A percentile compares a stretch with the other conserved stretches of the same genome.
Conservation (phyloP, 2,329 filamentous ascomycete genomes). For the Ophiocordyceps sinensis region DNA sequence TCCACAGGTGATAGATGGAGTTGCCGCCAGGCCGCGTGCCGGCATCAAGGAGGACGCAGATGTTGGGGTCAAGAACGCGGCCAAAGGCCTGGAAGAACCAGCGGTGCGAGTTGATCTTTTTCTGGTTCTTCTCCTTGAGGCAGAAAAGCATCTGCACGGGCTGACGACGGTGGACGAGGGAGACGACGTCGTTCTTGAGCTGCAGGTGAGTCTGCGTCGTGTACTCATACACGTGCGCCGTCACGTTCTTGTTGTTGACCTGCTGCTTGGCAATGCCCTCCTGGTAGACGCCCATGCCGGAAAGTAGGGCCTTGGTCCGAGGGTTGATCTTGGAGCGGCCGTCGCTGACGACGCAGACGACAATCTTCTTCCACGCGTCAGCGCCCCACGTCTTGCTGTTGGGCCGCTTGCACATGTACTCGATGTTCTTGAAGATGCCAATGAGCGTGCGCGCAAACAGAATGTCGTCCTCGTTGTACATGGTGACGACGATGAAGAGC, state of each 20-base stretch:
- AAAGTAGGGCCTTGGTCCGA: constrained; percentile 74
- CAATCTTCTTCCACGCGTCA: constrained; percentile 99
- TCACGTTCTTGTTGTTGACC: constrained; percentile 92
- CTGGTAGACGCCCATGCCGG: constrained; percentile 91
- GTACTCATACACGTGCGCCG: constrained; percentile 95
- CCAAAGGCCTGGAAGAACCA: constrained; percentile 99
- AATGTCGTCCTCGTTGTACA: constrained; percentile 99
- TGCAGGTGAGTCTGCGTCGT: constrained; percentile 75
- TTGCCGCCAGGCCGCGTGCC: constrained; percentile 88
- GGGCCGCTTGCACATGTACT: constrained; percentile 89
- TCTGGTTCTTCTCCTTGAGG: constrained; percentile 98
- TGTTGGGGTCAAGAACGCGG: constrained; percentile 81
- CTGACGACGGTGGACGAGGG: constrained; percentile 70
- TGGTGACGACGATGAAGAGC: constrained; percentile 90
- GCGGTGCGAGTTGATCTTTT: constrained; percentile 98
- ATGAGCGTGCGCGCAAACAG: constrained; percentile 91
- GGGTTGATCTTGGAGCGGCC: constrained; percentile 95
- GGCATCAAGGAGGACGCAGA: constrained; percentile 90
- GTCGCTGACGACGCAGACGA: constrained; percentile 94
- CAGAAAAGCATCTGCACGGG: constrained; percentile 97
- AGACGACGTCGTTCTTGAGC: constrained; percentile 80
- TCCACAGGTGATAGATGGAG: constrained; percentile 97
- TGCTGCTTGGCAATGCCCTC: constrained; percentile 98
- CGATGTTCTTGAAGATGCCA: constrained; percentile 96
- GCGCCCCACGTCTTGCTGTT: constrained; percentile 97